Percentiles rank a stretch among this genome's conserved stretches.
Evolutionary conservation across 192 early-diverging fungal species (phyloP).

Genomic region (Neocallimastix lanati): DNA sequence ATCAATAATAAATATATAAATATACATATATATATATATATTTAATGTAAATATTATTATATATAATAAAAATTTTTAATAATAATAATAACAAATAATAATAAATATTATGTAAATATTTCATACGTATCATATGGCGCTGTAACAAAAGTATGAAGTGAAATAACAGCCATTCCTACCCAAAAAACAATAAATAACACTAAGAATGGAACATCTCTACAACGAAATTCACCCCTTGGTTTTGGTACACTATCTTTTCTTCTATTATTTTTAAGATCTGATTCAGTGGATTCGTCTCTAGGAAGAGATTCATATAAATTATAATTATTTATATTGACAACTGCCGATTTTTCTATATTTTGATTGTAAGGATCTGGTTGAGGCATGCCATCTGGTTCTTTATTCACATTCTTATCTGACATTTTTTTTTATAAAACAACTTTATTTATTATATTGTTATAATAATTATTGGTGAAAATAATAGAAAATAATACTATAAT

Average conservation of each 20-base stretch:
- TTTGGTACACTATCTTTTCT: background rate
- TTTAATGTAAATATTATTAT: too few species aligned
- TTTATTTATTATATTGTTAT: too few species aligned
- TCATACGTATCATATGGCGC: background rate
- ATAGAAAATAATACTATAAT: too few species aligned
- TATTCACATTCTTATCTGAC: background rate
- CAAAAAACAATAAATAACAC: background rate
- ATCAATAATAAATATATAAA: too few species aligned
- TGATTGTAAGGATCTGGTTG: background rate
- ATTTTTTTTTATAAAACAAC: too few species aligned
- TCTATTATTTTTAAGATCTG: too few species aligned
- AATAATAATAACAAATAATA: too few species aligned
- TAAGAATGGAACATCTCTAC: background rate
- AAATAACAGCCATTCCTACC: background rate
- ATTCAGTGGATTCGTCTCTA: background rate
- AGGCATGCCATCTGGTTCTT: background rate
- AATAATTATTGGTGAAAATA: too few species aligned
- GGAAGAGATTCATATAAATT: background rate
- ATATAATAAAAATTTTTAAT: too few species aligned
- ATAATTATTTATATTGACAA: background rate
- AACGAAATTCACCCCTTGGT: background rate
- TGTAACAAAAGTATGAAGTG: background rate
- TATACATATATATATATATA: too few species aligned
- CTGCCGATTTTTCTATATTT: background rate
- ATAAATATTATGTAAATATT: too few species aligned